Base-by-base conservation (phyloP, 805 yeast genomes). In the Nakazawaea pomicola region DNA sequence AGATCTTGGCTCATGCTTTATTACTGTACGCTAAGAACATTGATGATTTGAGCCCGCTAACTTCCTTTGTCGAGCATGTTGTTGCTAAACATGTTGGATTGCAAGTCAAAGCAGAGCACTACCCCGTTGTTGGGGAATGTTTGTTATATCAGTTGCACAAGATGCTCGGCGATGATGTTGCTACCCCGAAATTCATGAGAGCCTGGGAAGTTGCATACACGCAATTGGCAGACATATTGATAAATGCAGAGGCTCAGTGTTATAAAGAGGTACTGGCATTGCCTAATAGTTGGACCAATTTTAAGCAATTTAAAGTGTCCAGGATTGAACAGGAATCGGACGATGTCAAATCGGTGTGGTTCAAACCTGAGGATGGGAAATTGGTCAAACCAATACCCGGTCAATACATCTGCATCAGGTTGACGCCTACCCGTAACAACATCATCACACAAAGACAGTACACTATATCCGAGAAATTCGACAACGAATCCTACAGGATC, bases 181-280 rank as follows among this genome's bases (percentile, higher is more conserved):
- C 85, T n/a, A 76, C 77, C 15, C 68, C 65, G 3, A 77, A 68
- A 31, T 74, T 83, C 40, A 49, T 79, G 33, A 68, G 62, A 19
- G 86, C 87, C 9, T 83, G 88, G 86, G 63, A 67, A 18, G 69
- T 63, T 31, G 89, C 90, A 4, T 82, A 83, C 55, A 72, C 70
- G 28, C 74, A 71, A 43, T 65, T 82, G 46, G 89, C 89, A 5
- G 69, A 76, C 42, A 56, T 77, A 8, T 64, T 82, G 47, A 82
- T 83, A 47, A 57, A 64, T 29, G 70, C 74, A 16, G 90, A 82
- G 58, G 58, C 58, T 38, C 59, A 58, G 4, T 54, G 67, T 49
- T 82, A 81, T 53, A 47, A 56, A 18, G 48, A 53, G 12, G 61
- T 60, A 32, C 42, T 52, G 15, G 53, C 46, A 37, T 38, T 47